These are phyloP conservation scores for Sequoia sempervirens DNA, from an alignment of 75 land plant species.

Conservation along the genomic window DNA sequence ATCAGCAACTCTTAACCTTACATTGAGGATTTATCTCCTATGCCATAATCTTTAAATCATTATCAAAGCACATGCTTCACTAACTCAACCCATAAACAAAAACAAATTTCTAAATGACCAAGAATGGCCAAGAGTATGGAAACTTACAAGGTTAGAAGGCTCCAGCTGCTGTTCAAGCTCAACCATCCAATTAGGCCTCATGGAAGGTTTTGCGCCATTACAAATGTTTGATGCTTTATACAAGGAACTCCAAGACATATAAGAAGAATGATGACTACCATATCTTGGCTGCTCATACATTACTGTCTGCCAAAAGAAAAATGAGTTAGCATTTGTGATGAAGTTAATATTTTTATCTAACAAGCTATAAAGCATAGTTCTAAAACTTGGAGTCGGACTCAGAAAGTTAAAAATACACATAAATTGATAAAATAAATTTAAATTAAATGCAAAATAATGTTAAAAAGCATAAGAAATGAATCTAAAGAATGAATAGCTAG, in stretches of 20 bases:
- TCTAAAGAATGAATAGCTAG: too few species aligned
- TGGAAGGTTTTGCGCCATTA: constrained; percentile 3
- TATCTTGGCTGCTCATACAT: constrained; percentile 66
- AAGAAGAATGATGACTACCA: constrained; percentile 72
- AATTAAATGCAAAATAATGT: too few species aligned
- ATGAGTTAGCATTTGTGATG: not conserved
- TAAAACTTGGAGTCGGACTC: too few species aligned
- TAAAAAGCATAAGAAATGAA: too few species aligned
- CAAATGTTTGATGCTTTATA: constrained; percentile 14
- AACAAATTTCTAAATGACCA: not conserved
- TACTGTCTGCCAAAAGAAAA: constrained; percentile 55
- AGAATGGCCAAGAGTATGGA: not conserved
- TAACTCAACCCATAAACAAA: constrained; percentile 7
- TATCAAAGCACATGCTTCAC: not conserved
- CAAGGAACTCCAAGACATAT: constrained; percentile 30
- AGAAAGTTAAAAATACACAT: too few species aligned
- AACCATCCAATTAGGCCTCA: constrained; percentile 67
- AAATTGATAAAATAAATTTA: too few species aligned
- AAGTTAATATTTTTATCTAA: not conserved
- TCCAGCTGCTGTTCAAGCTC: constrained; percentile 51
- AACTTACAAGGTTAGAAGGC: constrained; percentile 60
- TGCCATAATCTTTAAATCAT: not conserved
- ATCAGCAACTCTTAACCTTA: not conserved
- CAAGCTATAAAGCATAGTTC: not conserved
- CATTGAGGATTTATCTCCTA: constrained; percentile 6